These are phyloP conservation scores for Russula virescens DNA, from an alignment of 768 basidiomycete genomes.

Conservation along the genomic window DNA sequence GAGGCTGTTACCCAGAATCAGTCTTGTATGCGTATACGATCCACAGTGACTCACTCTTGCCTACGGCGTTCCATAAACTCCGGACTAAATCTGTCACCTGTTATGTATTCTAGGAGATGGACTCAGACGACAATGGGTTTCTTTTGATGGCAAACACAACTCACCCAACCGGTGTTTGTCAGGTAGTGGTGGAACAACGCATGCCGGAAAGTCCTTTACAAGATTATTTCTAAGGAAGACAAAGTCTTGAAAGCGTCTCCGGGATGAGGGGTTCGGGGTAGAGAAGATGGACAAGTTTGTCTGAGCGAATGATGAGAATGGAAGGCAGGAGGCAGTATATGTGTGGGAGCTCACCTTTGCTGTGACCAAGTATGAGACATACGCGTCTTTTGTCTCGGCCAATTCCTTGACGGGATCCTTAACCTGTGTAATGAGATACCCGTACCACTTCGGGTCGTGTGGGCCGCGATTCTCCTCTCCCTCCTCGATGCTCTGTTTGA, in stretches of 20 bases:
- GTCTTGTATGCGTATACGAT: constrained; percentile 6
- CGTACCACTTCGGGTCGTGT: constrained; percentile 87
- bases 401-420: constrained; percentile 94
- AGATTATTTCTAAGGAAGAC: constrained; percentile 88
- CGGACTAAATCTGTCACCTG: constrained; percentile 93
- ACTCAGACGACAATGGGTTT: neutral
- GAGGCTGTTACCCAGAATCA: constrained; percentile 46
- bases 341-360: constrained; percentile 58
- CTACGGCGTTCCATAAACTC: constrained; percentile 96
- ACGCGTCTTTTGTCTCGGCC: constrained; percentile 95
- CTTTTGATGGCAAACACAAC: constrained; percentile 31
- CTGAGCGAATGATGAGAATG: constrained; percentile 37
- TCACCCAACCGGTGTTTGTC: constrained; percentile 94
- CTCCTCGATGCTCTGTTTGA: constrained; percentile 73
- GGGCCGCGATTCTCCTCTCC: constrained; percentile 59
- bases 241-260: constrained; percentile 95
- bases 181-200: constrained; percentile 94
- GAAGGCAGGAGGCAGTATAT: neutral
- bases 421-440: constrained; percentile 74
- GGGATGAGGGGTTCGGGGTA: constrained; percentile 60
- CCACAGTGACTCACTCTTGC: constrained; percentile 56
- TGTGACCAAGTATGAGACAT: constrained; percentile 88
- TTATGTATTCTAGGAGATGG: constrained; percentile 74
- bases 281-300: constrained; percentile 89
- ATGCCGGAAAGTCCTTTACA: constrained; percentile 89